Conservation (phyloP, 257 asterid genomes). For the Primulina eburnea region DNA sequence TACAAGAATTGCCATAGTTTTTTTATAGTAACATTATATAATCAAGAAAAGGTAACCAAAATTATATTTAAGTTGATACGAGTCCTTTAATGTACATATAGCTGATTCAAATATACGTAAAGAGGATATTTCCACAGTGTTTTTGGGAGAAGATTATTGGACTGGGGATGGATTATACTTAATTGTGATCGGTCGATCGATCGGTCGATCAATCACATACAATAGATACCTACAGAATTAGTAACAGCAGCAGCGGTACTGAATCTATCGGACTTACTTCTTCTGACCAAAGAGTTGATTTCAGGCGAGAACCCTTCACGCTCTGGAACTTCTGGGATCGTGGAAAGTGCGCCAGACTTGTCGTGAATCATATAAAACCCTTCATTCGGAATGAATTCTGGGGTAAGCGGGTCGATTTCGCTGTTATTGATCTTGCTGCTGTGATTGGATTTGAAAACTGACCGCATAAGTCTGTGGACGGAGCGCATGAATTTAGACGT, state of each 20-base stretch:
- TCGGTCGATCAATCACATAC: constrained; percentile 31
- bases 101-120: neutral
- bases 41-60: neutral
- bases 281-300: constrained; percentile 47
- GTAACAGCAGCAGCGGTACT: constrained; percentile 7
- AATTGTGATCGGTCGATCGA: neutral
- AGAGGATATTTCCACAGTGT: neutral
- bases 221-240: constrained; percentile 48
- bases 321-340: constrained; percentile 67
- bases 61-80: too few relatives aligned
- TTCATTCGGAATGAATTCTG: constrained; percentile 21
- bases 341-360: constrained; percentile 41
- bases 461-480: constrained; percentile 47
- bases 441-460: constrained; percentile 44
- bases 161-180: neutral
- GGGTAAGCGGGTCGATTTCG: neutral
- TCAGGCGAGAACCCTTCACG: constrained; percentile 57
- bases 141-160: neutral
- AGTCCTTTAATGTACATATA: neutral
- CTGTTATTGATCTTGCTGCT: constrained; percentile 6
- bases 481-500: constrained; percentile 51
- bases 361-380: constrained; percentile 39
- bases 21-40: too few relatives aligned
- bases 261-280: constrained; percentile 59
- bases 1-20: too few relatives aligned